These are phyloP conservation scores for Candida morakotiae DNA, from an alignment of 805 yeast species.

Conservation along the genomic window DNA sequence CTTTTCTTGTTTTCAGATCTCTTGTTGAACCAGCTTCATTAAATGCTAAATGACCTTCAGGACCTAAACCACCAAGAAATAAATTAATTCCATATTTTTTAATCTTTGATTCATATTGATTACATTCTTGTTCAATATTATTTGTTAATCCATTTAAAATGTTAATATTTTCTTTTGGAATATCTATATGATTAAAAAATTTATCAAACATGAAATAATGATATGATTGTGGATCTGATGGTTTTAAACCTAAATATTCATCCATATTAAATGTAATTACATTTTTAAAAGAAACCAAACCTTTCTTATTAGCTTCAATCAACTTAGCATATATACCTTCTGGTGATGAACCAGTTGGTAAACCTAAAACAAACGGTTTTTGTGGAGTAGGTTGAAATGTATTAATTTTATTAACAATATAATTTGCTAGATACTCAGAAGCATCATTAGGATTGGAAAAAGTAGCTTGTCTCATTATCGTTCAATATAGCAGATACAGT, in stretches of 20 bases:
- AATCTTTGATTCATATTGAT: constrained; percentile 45
- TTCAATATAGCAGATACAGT: too few relatives aligned
- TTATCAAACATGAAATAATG: constrained; percentile 56
- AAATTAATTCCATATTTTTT: constrained; percentile 46
- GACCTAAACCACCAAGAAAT: constrained; percentile 57
- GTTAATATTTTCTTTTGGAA: constrained; percentile 48
- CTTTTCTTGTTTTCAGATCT: constrained; percentile 42
- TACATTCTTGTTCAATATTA: constrained; percentile 45
- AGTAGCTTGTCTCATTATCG: constrained; percentile 27
- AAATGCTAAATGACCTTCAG: constrained; percentile 60
- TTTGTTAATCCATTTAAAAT: constrained; percentile 50
- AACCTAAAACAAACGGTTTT: constrained; percentile 51
- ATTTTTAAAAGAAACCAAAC: constrained; percentile 42
- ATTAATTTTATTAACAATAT: constrained; percentile 42
- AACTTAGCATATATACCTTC: constrained; percentile 48
- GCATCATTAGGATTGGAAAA: constrained; percentile 39
- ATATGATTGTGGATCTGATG: constrained; percentile 48
- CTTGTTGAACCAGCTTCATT: constrained; percentile 53
- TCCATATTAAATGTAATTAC: constrained; percentile 64
- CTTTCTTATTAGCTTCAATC: constrained; percentile 39
- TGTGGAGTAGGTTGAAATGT: constrained; percentile 40
- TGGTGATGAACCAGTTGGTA: constrained; percentile 62
- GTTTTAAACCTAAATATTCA: constrained; percentile 49
- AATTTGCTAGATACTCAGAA: constrained; percentile 40
- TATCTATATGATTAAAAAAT: constrained; percentile 53